Evolutionary conservation across 352 stramenopile species (phyloP).

Genomic region (Phytophthora rubi): DNA sequence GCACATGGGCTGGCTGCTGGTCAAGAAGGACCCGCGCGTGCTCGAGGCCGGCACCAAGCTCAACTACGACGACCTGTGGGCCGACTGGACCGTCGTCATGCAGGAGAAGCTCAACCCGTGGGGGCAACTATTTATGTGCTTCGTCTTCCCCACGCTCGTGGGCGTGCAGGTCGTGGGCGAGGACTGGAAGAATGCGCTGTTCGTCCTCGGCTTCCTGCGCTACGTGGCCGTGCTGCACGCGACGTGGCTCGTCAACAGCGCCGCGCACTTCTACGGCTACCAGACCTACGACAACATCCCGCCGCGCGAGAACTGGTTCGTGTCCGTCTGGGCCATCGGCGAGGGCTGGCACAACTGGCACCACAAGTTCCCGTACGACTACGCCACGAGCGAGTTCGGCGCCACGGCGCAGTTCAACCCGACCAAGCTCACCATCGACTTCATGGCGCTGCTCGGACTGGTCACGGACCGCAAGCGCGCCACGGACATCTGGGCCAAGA

Average conservation of each 20-base stretch:
- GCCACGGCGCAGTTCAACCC: conserved; percentile 97
- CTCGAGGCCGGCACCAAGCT: conserved; percentile 92
- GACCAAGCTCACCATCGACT: conserved; percentile 97
- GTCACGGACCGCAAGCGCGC: conserved; percentile 96
- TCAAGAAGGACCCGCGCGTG: conserved; percentile 97
- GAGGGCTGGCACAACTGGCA: conserved; percentile 99
- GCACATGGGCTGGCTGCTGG: conserved; percentile 98
- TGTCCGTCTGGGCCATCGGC: conserved; percentile 95
- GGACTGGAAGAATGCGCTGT: conserved; percentile 96
- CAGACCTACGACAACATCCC: conserved; percentile 97
- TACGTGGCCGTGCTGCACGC: conserved; percentile 96
- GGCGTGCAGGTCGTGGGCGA: conserved; percentile 90
- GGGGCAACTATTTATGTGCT: conserved; percentile 98
- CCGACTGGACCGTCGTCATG: conserved; percentile 95
- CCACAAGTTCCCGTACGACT: conserved; percentile 99
- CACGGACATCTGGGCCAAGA: conserved; percentile 94
- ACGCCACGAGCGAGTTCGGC: conserved; percentile 98
- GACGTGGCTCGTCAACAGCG: conserved; percentile 99
- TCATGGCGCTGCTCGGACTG: conserved; percentile 90
- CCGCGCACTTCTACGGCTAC: conserved; percentile 98
- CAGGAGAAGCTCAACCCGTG: conserved; percentile 98
- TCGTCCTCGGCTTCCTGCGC: conserved; percentile 94
- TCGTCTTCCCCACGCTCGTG: conserved; percentile 94
- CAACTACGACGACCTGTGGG: conserved; percentile 97
- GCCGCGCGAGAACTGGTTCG: conserved; percentile 97